Base-by-base conservation (phyloP, 305 asterid species). In the Fraxinus sp. region DNA sequence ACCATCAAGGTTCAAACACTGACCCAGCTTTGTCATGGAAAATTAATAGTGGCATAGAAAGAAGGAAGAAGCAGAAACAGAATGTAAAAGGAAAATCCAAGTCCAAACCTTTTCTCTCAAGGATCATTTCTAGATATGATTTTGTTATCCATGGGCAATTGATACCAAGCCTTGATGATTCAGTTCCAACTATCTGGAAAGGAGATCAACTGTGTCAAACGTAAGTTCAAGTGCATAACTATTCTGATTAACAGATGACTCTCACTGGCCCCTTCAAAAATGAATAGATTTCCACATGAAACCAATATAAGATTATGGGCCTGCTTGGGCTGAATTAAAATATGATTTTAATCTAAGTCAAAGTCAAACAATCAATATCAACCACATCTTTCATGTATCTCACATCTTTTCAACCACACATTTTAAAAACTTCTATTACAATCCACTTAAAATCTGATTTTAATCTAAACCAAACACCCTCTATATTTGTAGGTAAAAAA, bases 61-160 rank as follows among this genome's bases (percentile, higher is more conserved):
- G 41, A 33, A 80, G 4, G 8, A 35, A 44, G 16, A 62, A 79
- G 44, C 73, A 72, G 22, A 77, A 66, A 81, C 75, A 74, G 39
- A 85, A 73, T 20, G 28, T 76, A 64, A 78, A 28, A 59, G 71
- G 26, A 37, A 52, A 62, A 55, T 84, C 79, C 72, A 74, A 86
- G 84, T 84, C 80, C 90, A 72, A 78, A 96, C 99, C 98, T 93
- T 87, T 91, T 78, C 92, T 93, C 92, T 95, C 98, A 72, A 93
- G 94, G 90, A 97, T 90, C 98, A 94, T 81, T 92, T 94, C 99
- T 73, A 97, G 96, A 89, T 97, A 97, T 41, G 98, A 97, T 90
- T 93, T 92, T 9, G 98, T 94, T 86, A 97, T 93, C 98, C 99
- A 97, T 26, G 97, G 97, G 78, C 97, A 98, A 80, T 80, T 88